Conservation (phyloP, 768 basidiomycete genomes). For the Trametes cubensis region DNA sequence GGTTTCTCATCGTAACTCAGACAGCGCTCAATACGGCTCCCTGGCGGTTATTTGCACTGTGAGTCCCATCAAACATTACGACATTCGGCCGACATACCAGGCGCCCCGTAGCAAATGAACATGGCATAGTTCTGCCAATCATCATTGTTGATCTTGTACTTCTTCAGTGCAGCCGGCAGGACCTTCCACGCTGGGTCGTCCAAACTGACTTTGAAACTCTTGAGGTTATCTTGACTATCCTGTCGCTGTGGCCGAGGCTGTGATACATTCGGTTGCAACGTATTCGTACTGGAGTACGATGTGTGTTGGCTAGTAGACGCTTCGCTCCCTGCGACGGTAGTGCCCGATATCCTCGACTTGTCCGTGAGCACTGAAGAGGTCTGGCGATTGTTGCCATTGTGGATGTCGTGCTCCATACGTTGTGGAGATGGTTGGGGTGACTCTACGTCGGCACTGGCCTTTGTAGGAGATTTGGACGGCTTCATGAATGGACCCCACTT, state of each 20-base stretch:
- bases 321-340: slow-evolving; percentile 10
- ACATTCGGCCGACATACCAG: slow-evolving; percentile 55
- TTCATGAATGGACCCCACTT: slow-evolving; percentile 87
- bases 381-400: slow-evolving; percentile 19
- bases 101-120: slow-evolving; percentile 97
- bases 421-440: slow-evolving; percentile 83
- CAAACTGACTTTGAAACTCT: slow-evolving; percentile 96
- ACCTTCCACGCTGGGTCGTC: slow-evolving; percentile 99
- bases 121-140: slow-evolving; percentile 99
- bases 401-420: slow-evolving; percentile 70
- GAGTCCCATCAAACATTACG: neutral
- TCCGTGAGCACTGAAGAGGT: slow-evolving; percentile 14
- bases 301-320: slow-evolving; percentile 17
- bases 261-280: slow-evolving; percentile 29
- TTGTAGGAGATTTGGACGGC: slow-evolving; percentile 80
- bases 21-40: slow-evolving; percentile 87
- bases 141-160: slow-evolving; percentile 98
- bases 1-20: slow-evolving; percentile 98
- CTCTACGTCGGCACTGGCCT: slow-evolving; percentile 53
- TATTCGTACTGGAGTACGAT: slow-evolving; percentile 12
- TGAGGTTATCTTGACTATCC: slow-evolving; percentile 74
- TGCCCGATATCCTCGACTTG: slow-evolving; percentile 7
- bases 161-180: slow-evolving; percentile 94
- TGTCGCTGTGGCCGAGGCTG: slow-evolving; percentile 56
- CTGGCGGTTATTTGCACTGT: slow-evolving; percentile 37